phyloP scores from a whole-genome alignment of 306 rosid genomes.

The Cicer bijugum region DNA sequence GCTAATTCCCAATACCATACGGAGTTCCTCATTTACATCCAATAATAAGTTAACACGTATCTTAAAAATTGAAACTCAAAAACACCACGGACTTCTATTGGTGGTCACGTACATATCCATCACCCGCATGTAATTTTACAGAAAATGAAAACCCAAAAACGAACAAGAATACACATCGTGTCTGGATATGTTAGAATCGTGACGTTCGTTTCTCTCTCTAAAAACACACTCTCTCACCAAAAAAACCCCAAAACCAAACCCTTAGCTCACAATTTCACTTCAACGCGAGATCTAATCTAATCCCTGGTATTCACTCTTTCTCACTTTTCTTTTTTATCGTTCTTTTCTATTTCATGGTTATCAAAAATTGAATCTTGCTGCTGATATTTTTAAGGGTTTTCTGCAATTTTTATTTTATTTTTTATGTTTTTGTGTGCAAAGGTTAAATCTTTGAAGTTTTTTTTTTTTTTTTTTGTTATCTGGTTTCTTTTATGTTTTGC shows the following conservation, averaged over 20 bases:
- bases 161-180: slow-evolving; percentile 48
- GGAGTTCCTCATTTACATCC: too few relatives aligned
- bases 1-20: too few relatives aligned
- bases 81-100: too few relatives aligned
- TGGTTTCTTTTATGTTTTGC: slow-evolving; percentile 51
- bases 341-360: neutral
- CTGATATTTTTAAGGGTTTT: slow-evolving; percentile 1
- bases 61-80: too few relatives aligned
- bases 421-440: slow-evolving; percentile 11
- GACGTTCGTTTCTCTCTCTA: slow-evolving; percentile 51
- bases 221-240: slow-evolving; percentile 37
- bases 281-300: slow-evolving; percentile 57
- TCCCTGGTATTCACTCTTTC: slow-evolving; percentile 55
- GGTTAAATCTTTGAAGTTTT: slow-evolving; percentile 37
- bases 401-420: neutral
- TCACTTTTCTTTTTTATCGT: neutral
- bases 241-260: slow-evolving; percentile 51
- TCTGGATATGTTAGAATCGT: slow-evolving; percentile 38
- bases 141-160: slow-evolving; percentile 33
- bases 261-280: slow-evolving; percentile 31
- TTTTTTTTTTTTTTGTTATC: slow-evolving; percentile 40
- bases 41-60: too few relatives aligned
- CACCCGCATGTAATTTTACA: too few relatives aligned
- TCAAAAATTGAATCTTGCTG: slow-evolving; percentile 36
- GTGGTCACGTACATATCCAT: too few relatives aligned